Percentiles rank a stretch among this genome's conserved stretches.
phyloP scores from a whole-genome alignment of 2,329 filamentous ascomycete genomes.

The Cercospora janseana region DNA sequence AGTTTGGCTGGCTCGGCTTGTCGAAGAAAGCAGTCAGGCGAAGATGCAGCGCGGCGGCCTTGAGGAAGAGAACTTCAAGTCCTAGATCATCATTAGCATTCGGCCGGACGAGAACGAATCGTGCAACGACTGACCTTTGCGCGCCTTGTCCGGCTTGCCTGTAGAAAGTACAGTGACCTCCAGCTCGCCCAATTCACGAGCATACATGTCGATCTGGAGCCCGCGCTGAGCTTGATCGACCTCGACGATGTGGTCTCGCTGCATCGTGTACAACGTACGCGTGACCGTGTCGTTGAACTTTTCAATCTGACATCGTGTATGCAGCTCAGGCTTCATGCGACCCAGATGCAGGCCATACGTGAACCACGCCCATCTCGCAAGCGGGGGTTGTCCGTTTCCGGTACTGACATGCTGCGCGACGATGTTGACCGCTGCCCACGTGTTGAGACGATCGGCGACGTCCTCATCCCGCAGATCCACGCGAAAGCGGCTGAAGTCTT shows the following conservation, averaged over 20 bases:
- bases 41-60: constrained; percentile 71
- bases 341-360: constrained; percentile 72
- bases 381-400: constrained; percentile 74
- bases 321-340: constrained; percentile 59
- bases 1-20: constrained; percentile 67
- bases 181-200: constrained; percentile 39
- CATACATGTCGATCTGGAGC: constrained; percentile 40
- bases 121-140: background rate
- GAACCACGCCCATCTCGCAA: constrained; percentile 55
- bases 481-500: constrained; percentile 72
- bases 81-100: constrained; percentile 36
- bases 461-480: constrained; percentile 72
- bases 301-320: constrained; percentile 68
- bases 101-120: too few relatives aligned
- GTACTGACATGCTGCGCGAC: constrained; percentile 79
- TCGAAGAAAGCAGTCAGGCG: constrained; percentile 80
- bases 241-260: constrained; percentile 65
- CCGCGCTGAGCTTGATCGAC: constrained; percentile 39
- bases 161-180: constrained; percentile 38
- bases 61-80: constrained; percentile 61
- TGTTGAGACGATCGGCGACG: constrained; percentile 72
- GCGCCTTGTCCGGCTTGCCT: constrained; percentile 31
- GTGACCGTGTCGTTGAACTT: constrained; percentile 75
- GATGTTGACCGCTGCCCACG: constrained; percentile 83
- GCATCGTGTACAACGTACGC: constrained; percentile 76